Base-by-base conservation (phyloP, 1,284 basidiomycete genomes). In the Hymenochaete sp. region DNA sequence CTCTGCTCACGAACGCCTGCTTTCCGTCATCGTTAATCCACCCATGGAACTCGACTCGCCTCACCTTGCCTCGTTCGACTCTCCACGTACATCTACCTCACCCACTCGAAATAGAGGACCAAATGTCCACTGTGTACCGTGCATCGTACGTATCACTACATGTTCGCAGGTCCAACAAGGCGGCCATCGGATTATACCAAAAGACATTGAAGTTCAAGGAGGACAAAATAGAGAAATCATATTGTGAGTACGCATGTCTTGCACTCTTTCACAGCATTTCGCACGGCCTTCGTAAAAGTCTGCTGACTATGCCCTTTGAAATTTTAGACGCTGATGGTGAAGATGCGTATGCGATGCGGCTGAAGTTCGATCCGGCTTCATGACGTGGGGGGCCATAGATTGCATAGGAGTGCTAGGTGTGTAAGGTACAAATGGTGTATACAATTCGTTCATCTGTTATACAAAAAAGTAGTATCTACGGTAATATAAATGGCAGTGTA, bases 321-420 rank as follows among this genome's bases (percentile, higher is more conserved):
- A 19, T 11, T 45, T 27, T 35, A 19, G 90, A 93, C 66, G 90
- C 88, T 3, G 91, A 95, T 57, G 89, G 90, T 7, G 91, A 95
- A 65, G 89, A 93, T 55, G 91, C 92, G 27, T 92, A 88, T 58
- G 81, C 86, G 2, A 93, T 95, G 91, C 75, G 79, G 31, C 72
- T 88, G n/a, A n/a, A n/a, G n/a, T n/a, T n/a, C n/a, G n/a, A n/a
- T n/a, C n/a, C n/a, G n/a, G n/a, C n/a, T n/a, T n/a, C n/a, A n/a
- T n/a, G n/a, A n/a, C n/a, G n/a, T n/a, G n/a, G n/a, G n/a, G n/a
- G n/a, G n/a, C n/a, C n/a, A n/a, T n/a, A n/a, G n/a, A n/a, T n/a
- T n/a, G n/a, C n/a, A n/a, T n/a, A n/a, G n/a, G n/a, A n/a, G n/a
- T n/a, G n/a, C n/a, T n/a, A n/a, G n/a, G n/a, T n/a, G n/a, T n/a